These are phyloP conservation scores for Colletotrichum zoysiae DNA, from an alignment of 2,329 filamentous ascomycete genomes.

Conservation along the genomic window DNA sequence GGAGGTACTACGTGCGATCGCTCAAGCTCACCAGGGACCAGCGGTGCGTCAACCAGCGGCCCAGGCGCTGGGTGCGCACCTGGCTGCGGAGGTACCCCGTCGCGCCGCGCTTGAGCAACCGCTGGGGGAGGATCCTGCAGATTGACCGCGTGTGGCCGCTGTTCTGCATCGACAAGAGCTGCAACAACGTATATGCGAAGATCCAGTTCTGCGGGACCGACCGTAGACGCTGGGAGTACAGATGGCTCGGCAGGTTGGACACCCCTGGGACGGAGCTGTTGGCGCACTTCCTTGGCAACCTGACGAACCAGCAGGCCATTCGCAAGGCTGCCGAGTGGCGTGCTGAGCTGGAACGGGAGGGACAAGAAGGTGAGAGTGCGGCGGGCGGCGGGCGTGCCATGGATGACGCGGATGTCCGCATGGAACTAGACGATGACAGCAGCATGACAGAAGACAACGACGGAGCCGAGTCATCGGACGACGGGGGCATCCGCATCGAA, in stretches of 20 bases:
- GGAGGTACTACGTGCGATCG: slow-evolving; percentile 1
- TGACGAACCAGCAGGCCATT: not conserved
- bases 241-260: slow-evolving; percentile 1
- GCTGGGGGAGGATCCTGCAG: not conserved
- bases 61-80: not conserved
- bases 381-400: not conserved
- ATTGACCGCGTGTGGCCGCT: not conserved
- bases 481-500: not conserved
- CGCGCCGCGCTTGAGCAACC: not conserved
- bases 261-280: not conserved
- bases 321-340: not conserved
- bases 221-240: not conserved
- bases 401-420: not conserved
- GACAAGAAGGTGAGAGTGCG: too few species aligned
- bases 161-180: not conserved
- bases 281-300: not conserved
- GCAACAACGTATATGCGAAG: not conserved
- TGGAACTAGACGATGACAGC: too few species aligned
- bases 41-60: not conserved
- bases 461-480: not conserved
- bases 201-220: not conserved
- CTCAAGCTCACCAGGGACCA: not conserved
- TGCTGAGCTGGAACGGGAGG: not conserved
- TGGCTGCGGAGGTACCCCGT: not conserved
- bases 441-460: not conserved